phyloP scores from a whole-genome alignment of 345 rosid species.

The Syzygium aromaticum region DNA sequence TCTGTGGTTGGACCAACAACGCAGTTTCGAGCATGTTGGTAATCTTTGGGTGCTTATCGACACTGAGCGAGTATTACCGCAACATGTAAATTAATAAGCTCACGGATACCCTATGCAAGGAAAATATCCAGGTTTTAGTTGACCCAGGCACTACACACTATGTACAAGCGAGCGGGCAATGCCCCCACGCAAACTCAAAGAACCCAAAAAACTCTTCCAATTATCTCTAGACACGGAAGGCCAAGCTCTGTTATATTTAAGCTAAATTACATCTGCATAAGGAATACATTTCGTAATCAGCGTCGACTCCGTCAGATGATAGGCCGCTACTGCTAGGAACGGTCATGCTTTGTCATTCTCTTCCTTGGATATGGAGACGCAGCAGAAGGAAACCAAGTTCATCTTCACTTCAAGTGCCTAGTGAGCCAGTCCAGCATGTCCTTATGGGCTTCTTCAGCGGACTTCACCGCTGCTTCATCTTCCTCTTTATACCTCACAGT shows the following conservation, averaged over 20 bases:
- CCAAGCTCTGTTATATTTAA: not conserved
- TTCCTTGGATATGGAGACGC: not conserved
- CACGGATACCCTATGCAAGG: not conserved
- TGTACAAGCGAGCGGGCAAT: not conserved
- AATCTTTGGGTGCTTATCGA: not conserved
- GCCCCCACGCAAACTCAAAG: not conserved
- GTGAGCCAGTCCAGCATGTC: conserved; percentile 22
- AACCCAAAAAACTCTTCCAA: not conserved
- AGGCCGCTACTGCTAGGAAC: not conserved
- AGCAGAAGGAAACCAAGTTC: not conserved
- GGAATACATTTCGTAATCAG: not conserved
- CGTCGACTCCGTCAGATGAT: not conserved
- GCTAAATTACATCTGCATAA: not conserved
- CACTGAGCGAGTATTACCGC: not conserved
- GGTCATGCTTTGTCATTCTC: not conserved
- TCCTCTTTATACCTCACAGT: conserved; percentile 13
- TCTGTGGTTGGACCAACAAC: not conserved
- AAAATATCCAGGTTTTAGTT: not conserved
- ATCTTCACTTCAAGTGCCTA: conserved; percentile 11
- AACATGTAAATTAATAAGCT: not conserved
- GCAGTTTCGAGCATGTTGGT: not conserved
- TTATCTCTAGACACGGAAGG: not conserved
- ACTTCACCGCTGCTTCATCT: conserved; percentile 11
- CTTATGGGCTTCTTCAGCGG: conserved; percentile 18
- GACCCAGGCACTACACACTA: not conserved